Base-by-base conservation (phyloP, 805 yeast species). In the Cyberlindnera maclurae region DNA sequence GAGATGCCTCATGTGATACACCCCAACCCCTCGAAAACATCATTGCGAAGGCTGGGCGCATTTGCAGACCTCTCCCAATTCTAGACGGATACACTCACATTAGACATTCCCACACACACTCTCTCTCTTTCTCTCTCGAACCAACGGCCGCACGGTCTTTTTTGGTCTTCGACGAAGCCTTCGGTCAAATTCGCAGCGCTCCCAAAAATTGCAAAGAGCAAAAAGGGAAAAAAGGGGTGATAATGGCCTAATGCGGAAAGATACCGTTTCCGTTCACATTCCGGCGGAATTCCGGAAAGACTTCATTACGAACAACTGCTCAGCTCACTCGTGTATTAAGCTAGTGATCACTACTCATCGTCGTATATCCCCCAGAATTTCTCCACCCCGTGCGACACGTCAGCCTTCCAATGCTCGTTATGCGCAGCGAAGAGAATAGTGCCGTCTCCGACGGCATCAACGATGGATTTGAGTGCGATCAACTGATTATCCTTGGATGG, bases 401-500 rank as follows among this genome's bases (percentile, higher is more conserved):
- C 67, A 34, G 59, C 58, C 57, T 77, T 79, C 86, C 85, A 79
- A 46, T 60, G 63, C 54, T 79, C 85, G 54, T 79, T 70, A 61
- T 62, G 77, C 43, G 78, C 71, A 42, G 81, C 76, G 60, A 77
- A 79, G 60, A 75, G 63, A 41, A 79, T 58, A 12, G 72, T 73
- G 49, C 70, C 68, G 43, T 58, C 61, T 16, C 73, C 79, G 45
- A 73, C 63, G 1, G 62, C 41, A 8, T 64, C 59, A 20, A 65
- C 70, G 40, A 79, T 73, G 35, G 77, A 64, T 46, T 70, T 55
- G 36, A 78, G 54, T 11, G 82, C 81, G 12, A 65, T 49, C 34
- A 64, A 56, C 57, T 79, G 84, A 62, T 77, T 73, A 3, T 48
- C 54, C 27, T 47, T 50, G 13, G 79, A 71, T 28, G 84, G 83